Evolutionary conservation across 345 rosid genomes (phyloP).

Genomic region (Erysimum cheiranthoides): DNA sequence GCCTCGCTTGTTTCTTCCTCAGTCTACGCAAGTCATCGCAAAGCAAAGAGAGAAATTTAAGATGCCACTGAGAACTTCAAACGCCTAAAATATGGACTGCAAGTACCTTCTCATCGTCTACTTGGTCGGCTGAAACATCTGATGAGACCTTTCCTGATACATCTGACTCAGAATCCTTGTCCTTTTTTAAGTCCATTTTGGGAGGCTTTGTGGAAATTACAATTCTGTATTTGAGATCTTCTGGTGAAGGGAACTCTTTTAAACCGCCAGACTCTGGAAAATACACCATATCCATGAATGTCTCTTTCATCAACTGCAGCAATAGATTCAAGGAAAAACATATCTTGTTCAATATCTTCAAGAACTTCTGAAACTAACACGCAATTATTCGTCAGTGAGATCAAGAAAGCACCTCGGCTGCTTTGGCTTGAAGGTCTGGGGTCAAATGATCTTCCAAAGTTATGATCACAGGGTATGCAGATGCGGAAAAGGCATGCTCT

Average conservation of each 20-base stretch:
- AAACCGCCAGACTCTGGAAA: constrained; percentile 53
- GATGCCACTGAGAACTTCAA: background rate
- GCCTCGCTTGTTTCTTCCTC: constrained; percentile 53
- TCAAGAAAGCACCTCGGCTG: constrained; percentile 62
- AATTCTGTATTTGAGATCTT: constrained; percentile 60
- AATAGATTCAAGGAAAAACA: background rate
- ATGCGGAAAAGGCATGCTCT: constrained; percentile 68
- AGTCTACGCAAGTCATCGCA: constrained; percentile 45
- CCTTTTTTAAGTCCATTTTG: constrained; percentile 48
- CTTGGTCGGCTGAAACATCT: constrained; percentile 46
- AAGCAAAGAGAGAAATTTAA: constrained; percentile 4
- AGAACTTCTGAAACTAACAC: constrained; percentile 14
- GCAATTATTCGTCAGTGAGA: constrained; percentile 2
- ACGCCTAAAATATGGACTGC: background rate
- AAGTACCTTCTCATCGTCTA: constrained; percentile 48
- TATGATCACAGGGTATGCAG: constrained; percentile 70
- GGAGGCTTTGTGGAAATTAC: constrained; percentile 79
- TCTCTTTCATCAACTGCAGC: constrained; percentile 62
- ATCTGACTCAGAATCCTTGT: constrained; percentile 58
- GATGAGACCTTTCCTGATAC: constrained; percentile 51
- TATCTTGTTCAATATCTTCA: background rate
- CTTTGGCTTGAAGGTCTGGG: constrained; percentile 74
- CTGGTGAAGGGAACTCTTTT: constrained; percentile 73
- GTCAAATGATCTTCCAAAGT: constrained; percentile 83
- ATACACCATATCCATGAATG: constrained; percentile 62